phyloP scores from a whole-genome alignment of 2,329 filamentous ascomycete species.

The Fragosphaeria purpurea region DNA sequence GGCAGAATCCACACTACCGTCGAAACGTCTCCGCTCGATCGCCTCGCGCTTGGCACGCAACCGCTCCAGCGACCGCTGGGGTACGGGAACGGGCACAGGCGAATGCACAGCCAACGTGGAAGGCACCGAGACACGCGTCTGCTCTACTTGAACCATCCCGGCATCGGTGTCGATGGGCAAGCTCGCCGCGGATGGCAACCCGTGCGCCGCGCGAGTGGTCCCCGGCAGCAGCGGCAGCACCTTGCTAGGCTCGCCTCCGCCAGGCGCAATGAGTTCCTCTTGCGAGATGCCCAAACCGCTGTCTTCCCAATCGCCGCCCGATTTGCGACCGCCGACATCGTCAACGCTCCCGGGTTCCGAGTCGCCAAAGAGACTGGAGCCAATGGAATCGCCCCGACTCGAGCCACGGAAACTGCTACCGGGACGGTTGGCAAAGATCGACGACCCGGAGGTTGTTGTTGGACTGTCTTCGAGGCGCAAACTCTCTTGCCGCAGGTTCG shows the following conservation, averaged over 20 bases:
- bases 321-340: conserved; percentile 65
- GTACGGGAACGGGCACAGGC: conserved; percentile 31
- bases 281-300: conserved; percentile 70
- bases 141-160: conserved; percentile 26
- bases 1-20: conserved; percentile 71
- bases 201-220: no score
- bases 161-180: not conserved
- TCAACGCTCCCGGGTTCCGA: conserved; percentile 69
- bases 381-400: conserved; percentile 80
- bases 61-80: conserved; percentile 61
- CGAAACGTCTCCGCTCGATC: conserved; percentile 60
- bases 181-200: no score
- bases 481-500: conserved; percentile 55
- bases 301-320: conserved; percentile 69
- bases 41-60: conserved; percentile 65
- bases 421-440: conserved; percentile 57
- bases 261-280: conserved; percentile 30
- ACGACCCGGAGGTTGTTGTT: conserved; percentile 56
- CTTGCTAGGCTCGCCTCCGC: no score
- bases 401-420: conserved; percentile 69
- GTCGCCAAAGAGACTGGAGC: conserved; percentile 80
- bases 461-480: conserved; percentile 67
- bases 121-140: conserved; percentile 45
- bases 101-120: conserved; percentile 42
- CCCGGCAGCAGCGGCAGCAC: no score